phyloP scores from a whole-genome alignment of 352 stramenopile genomes.

The Thalassiosira livingstoniorum region DNA sequence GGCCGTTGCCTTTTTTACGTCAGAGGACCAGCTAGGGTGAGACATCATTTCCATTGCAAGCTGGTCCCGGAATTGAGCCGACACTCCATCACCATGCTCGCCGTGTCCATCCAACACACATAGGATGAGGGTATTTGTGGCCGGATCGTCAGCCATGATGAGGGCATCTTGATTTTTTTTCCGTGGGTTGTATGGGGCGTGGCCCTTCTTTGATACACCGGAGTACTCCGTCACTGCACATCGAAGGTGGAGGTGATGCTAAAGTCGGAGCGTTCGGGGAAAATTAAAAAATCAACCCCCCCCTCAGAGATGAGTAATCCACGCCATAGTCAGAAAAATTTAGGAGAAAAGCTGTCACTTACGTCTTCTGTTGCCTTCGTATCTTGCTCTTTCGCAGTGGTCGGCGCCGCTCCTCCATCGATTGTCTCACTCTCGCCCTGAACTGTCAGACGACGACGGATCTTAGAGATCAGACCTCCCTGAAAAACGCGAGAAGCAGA shows the following conservation, averaged over 20 bases:
- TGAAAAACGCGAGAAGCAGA: constrained; percentile 4
- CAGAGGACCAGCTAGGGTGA: constrained; percentile 88
- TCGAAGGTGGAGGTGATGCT: constrained; percentile 62
- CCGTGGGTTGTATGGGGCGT: constrained; percentile 93
- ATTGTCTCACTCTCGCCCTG: constrained; percentile 76
- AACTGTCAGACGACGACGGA: constrained; percentile 83
- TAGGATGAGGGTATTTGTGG: constrained; percentile 92
- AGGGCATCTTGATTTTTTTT: constrained; percentile 98
- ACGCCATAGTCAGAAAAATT: too few relatives aligned
- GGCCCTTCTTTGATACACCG: constrained; percentile 89
- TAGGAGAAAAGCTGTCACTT: too few relatives aligned
- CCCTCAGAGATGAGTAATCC: too few relatives aligned
- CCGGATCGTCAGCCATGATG: constrained; percentile 93
- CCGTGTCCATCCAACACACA: constrained; percentile 97
- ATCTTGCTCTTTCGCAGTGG: constrained; percentile 38
- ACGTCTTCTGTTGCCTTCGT: constrained; percentile 55
- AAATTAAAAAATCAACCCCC: constrained; percentile 3
- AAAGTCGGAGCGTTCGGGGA: neutral
- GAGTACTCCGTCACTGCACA: constrained; percentile 88
- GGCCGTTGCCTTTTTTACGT: constrained; percentile 77
- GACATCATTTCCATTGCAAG: constrained; percentile 91
- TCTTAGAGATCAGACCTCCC: constrained; percentile 70
- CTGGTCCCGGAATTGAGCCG: constrained; percentile 89
- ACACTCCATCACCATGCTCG: constrained; percentile 94
- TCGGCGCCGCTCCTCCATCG: constrained; percentile 59